Evolutionary conservation across 345 rosid species (phyloP).

Genomic region (Salix caprea): DNA sequence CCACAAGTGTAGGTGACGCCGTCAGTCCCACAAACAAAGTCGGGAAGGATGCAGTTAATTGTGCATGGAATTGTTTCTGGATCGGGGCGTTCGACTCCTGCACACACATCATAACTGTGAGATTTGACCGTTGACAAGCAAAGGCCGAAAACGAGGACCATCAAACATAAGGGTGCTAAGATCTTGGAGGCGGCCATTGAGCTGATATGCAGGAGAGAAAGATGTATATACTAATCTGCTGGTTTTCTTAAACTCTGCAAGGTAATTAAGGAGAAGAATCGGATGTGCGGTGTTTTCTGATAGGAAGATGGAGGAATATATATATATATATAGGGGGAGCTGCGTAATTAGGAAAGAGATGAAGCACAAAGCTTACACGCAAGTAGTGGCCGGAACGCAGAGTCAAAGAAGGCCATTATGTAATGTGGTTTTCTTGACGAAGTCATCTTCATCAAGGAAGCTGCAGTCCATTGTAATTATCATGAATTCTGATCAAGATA

Average conservation of each 20-base stretch:
- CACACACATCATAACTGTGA: background rate
- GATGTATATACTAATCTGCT: background rate
- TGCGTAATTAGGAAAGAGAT: no score
- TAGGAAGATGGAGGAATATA: background rate
- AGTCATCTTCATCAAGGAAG: no score
- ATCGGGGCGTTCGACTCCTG: no score
- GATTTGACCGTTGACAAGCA: background rate
- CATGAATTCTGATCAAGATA: no score
- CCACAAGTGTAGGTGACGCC: background rate
- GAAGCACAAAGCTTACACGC: no score
- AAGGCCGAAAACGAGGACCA: background rate
- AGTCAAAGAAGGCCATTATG: no score
- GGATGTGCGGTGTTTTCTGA: background rate
- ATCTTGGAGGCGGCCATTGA: background rate
- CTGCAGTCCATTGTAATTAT: no score
- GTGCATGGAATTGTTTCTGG: background rate
- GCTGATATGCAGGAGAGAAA: background rate
- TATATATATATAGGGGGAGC: background rate
- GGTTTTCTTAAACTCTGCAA: background rate
- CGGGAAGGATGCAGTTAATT: background rate
- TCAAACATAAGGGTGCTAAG: background rate
- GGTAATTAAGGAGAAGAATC: background rate
- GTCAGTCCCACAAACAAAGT: background rate
- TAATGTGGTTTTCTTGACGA: no score
- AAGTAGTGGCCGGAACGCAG: no score